These are phyloP conservation scores for Phaffia rhodozyma DNA, from an alignment of 1,284 basidiomycete species.

Conservation along the genomic window DNA sequence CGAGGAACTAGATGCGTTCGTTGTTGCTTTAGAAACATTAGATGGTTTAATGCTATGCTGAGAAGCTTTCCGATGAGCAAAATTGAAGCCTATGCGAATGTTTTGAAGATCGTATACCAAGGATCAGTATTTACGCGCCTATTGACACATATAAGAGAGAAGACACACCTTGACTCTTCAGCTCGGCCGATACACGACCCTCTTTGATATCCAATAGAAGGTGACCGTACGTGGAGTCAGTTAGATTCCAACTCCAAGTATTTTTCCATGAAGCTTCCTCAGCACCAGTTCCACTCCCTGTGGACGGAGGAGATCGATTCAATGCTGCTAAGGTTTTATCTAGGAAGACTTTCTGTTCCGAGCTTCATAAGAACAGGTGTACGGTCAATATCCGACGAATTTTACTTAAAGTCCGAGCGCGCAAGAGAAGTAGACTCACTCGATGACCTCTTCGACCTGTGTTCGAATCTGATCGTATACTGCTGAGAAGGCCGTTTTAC, in stretches of 20 bases:
- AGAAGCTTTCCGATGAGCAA: conserved; percentile 43
- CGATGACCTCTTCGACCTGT: conserved; percentile 85
- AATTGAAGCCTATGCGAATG: conserved; percentile 71
- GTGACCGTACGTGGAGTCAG: conserved; percentile 52
- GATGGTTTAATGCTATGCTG: not conserved
- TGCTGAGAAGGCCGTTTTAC: conserved; percentile 73
- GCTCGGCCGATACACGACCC: conserved; percentile 79
- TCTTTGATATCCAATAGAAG: conserved; percentile 81
- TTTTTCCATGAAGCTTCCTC: conserved; percentile 93
- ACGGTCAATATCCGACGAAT: not conserved
- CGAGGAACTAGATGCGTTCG: conserved; percentile 29
- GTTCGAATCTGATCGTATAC: conserved; percentile 88
- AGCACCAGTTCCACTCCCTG: conserved; percentile 42
- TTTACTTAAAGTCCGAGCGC: not conserved
- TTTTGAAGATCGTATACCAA: not conserved
- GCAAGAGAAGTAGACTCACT: conserved; percentile 36
- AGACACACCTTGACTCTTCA: conserved; percentile 70
- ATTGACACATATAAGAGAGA: not conserved
- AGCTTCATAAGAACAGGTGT: conserved; percentile 32
- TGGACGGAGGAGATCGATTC: conserved; percentile 59
- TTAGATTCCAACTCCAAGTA: conserved; percentile 33
- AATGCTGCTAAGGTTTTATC: conserved; percentile 81
- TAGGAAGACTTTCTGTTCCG: conserved; percentile 74
- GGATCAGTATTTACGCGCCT: not conserved
- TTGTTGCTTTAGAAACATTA: conserved; percentile 15